Conservation (phyloP, 306 rosid species). For the Hippophae tibetana region DNA sequence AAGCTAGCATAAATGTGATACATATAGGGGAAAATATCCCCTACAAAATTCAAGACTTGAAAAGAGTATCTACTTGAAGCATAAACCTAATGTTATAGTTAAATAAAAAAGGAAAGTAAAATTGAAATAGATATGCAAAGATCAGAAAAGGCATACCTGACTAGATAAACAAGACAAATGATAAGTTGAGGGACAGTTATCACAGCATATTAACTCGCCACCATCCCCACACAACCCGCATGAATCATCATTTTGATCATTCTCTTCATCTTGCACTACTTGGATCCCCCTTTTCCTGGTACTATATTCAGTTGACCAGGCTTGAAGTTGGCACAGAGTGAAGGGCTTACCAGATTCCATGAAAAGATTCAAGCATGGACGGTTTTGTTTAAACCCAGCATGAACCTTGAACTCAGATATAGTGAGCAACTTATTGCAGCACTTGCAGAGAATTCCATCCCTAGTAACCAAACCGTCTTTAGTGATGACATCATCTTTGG, state of each 20-base stretch:
- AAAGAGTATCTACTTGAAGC: not conserved
- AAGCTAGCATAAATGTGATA: no score
- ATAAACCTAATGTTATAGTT: conserved; percentile 3
- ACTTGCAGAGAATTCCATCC: conserved; percentile 75
- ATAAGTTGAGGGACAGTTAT: conserved; percentile 90
- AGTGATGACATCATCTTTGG: conserved; percentile 47
- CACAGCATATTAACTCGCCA: conserved; percentile 92
- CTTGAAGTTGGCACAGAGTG: conserved; percentile 90
- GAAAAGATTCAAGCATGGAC: conserved; percentile 85
- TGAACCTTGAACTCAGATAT: conserved; percentile 78
- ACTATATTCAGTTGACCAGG: conserved; percentile 95
- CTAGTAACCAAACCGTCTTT: conserved; percentile 72
- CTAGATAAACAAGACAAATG: conserved; percentile 75
- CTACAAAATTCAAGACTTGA: not conserved
- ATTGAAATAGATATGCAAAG: conserved; percentile 17
- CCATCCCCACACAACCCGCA: conserved; percentile 96
- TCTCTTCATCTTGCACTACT: conserved; percentile 40
- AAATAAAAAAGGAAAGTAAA: conserved; percentile 7
- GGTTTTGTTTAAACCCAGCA: conserved; percentile 67
- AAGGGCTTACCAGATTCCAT: conserved; percentile 83
- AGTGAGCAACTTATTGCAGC: conserved; percentile 58
- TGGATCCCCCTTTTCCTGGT: conserved; percentile 53
- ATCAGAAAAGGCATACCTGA: conserved; percentile 52
- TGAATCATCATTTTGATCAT: conserved; percentile 85
- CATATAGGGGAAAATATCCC: no score